phyloP scores from a whole-genome alignment of 148 eudicot species.

The Nepenthes mirabilis region DNA sequence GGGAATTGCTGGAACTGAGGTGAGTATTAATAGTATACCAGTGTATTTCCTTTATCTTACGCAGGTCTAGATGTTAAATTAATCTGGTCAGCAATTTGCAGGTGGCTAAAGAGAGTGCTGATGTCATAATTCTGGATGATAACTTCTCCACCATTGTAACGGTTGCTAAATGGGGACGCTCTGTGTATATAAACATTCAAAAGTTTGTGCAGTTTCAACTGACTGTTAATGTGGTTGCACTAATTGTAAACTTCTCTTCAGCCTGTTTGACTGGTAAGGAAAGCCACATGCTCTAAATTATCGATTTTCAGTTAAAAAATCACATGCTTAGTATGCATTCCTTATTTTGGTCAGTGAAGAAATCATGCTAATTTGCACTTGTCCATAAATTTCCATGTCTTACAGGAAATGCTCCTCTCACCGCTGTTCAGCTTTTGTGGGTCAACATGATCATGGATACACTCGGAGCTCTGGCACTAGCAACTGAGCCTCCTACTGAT shows the following conservation, averaged over 20 bases:
- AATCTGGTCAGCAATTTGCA: neutral
- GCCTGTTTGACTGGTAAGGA: constrained; percentile 21
- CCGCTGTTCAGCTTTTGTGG: constrained; percentile 71
- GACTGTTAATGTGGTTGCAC: constrained; percentile 30
- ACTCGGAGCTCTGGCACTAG: constrained; percentile 59
- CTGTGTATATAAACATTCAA: constrained; percentile 29
- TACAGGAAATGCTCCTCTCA: constrained; percentile 53
- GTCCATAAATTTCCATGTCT: neutral
- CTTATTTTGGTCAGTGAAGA: neutral
- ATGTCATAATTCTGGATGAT: constrained; percentile 28
- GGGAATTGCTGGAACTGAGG: constrained; percentile 72
- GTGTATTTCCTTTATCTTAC: neutral
- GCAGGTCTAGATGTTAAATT: neutral
- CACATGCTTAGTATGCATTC: neutral
- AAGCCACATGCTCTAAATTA: neutral
- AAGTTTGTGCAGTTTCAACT: constrained; percentile 35
- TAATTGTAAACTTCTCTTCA: constrained; percentile 21
- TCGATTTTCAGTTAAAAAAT: too few relatives aligned
- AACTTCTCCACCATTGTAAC: constrained; percentile 26
- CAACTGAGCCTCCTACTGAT: constrained; percentile 61
- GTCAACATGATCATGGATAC: constrained; percentile 83
- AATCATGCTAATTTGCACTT: too few relatives aligned
- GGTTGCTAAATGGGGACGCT: constrained; percentile 30
- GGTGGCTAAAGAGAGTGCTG: constrained; percentile 29
- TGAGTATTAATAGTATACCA: constrained; percentile 4